These are phyloP conservation scores for Myxozyma geophila DNA, from an alignment of 805 yeast species.

Conservation along the genomic window DNA sequence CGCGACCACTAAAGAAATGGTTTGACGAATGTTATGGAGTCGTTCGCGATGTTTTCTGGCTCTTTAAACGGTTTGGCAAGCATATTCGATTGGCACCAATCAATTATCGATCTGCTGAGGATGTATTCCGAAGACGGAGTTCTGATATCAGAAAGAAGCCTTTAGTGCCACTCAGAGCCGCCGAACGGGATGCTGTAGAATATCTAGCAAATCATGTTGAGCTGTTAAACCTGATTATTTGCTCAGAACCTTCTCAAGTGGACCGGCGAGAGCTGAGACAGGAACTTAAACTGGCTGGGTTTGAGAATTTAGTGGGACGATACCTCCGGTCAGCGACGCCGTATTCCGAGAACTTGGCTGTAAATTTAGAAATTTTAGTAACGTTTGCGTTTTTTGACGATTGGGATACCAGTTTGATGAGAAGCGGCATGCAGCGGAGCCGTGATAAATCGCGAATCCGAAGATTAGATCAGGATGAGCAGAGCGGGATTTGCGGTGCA, in stretches of 20 bases:
- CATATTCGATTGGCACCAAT: slow-evolving; percentile 12
- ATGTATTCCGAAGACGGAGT: neutral
- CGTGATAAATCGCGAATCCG: neutral
- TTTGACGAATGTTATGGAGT: slow-evolving; percentile 20
- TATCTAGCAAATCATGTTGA: slow-evolving; percentile 31
- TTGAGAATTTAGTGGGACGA: slow-evolving; percentile 22
- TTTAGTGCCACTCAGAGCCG: neutral
- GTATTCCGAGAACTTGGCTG: slow-evolving; percentile 1
- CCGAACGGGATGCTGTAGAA: slow-evolving; percentile 27
- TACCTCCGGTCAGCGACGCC: slow-evolving; percentile 14
- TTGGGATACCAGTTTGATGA: slow-evolving; percentile 27
- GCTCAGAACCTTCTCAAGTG: slow-evolving; percentile 1
- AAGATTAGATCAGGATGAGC: neutral
- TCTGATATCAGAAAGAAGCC: too few species aligned
- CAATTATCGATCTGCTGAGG: neutral
- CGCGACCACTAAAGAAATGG: slow-evolving; percentile 30
- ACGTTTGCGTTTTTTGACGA: slow-evolving; percentile 21
- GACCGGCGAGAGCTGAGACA: slow-evolving; percentile 14
- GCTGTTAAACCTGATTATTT: slow-evolving; percentile 19
- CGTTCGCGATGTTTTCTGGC: slow-evolving; percentile 30
- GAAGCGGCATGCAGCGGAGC: slow-evolving; percentile 19
- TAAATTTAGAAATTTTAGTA: slow-evolving; percentile 15
- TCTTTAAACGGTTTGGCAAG: slow-evolving; percentile 12
- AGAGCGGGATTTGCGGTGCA: neutral
- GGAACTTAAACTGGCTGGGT: slow-evolving; percentile 22